Base-by-base conservation (phyloP, 352 stramenopile species). In the Globisporangium uncinulatum region DNA sequence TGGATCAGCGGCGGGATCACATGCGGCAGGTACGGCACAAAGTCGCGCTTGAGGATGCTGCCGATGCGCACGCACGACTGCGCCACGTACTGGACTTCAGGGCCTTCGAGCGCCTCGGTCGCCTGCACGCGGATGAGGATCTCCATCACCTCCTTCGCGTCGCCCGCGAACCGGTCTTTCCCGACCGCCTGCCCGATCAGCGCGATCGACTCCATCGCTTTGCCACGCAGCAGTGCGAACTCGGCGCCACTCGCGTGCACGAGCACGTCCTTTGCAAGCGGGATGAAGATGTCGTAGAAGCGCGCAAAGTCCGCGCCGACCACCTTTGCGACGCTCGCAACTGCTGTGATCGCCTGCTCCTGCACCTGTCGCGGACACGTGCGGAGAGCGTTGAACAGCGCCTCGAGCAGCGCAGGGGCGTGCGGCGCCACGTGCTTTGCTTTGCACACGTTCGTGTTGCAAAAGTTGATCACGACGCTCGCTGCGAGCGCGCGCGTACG, bases 241-340 rank as follows among this genome's bases (percentile, higher is more conserved):
- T 92, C 79, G 49, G 80, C 79, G n/a, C 85, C 84, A 36, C 71
- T 59, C 6, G 85, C 83, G 56, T 93, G 81, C 37, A 87, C 66
- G 41, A 95, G 65, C 56, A 95, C 74, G 57, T 95, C 79, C 70
- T 91, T 92, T 41, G 85, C 85, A 44, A 95, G 68, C 47, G 85
- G 85, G 43, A 95, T 95, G 63, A 95, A 95, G 42, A 95, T 88
- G 56, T 84, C 74, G 64, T 95, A 95, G 66, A 89, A 93, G 49
- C 67, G 70, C 31, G 79, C 62, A 55, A 95, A 95, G 39, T 87
- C 79, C 49, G 77, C 68, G 24, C 82, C 79, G 21, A 95, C 87
- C 20, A 93, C 83, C 68, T 92, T 92, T 17, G 85, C 85, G 20
- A 95, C 76, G 54, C 80, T 92, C 29, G 83, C 85, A 32, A 95